Evolutionary conservation across 805 yeast species (phyloP).

Genomic region (Sugiyamaella lignohabitans): DNA sequence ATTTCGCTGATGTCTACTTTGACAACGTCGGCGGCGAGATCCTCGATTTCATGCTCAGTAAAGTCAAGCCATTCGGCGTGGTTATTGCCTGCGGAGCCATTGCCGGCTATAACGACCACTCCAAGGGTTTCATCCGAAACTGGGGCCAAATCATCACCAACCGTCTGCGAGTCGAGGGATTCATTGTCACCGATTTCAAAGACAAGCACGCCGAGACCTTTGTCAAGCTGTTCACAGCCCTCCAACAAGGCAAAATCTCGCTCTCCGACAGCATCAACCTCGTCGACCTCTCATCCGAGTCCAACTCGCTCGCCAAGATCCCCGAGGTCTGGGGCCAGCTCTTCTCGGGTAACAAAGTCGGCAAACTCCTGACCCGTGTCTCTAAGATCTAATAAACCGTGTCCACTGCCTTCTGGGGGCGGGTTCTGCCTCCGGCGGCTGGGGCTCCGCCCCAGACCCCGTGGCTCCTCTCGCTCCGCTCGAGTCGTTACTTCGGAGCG

Average conservation of each 20-base stretch:
- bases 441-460: no score
- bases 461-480: no score
- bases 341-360: neutral
- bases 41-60: neutral
- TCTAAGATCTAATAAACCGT: neutral
- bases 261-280: neutral
- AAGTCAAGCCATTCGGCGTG: neutral
- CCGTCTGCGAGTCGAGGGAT: neutral
- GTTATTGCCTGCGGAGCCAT: neutral
- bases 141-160: conserved; percentile 1
- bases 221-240: neutral
- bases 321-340: neutral
- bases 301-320: neutral
- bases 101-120: neutral
- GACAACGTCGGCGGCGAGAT: conserved; percentile 1
- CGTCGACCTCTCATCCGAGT: neutral
- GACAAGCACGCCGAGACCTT: neutral
- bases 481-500: no score
- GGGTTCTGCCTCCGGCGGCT: no score
- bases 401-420: no score
- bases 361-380: neutral
- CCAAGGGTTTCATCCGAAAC: neutral
- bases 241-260: neutral
- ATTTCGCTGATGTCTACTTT: conserved; percentile 1
- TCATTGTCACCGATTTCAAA: neutral